Evolutionary conservation across 2,329 filamentous ascomycete species (phyloP).

Genomic region (Sclerotinia glacialis): DNA sequence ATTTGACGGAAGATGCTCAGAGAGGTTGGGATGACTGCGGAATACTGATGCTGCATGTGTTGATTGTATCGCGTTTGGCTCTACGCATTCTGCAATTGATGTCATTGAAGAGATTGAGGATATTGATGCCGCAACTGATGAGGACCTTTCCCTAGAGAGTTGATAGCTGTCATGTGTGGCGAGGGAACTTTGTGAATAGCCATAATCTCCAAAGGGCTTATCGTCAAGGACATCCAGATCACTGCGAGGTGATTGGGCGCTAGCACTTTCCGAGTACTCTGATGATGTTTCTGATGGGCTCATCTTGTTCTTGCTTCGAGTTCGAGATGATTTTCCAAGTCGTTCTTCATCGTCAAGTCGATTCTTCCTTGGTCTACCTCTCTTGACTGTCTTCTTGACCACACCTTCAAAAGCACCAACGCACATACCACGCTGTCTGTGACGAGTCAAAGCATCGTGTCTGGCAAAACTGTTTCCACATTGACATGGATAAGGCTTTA

Average conservation of each 20-base stretch:
- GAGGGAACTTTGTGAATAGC: conserved; percentile 39
- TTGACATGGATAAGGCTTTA: conserved; percentile 92
- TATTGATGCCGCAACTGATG: conserved; percentile 22
- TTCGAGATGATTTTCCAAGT: conserved; percentile 55
- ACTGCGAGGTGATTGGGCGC: conserved; percentile 52
- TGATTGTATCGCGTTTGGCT: conserved; percentile 36
- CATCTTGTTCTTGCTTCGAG: conserved; percentile 52
- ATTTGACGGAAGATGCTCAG: conserved; percentile 38
- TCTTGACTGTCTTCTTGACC: conserved; percentile 64
- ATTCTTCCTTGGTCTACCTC: conserved; percentile 62
- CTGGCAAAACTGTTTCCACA: conserved; percentile 94
- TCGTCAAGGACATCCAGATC: conserved; percentile 45
- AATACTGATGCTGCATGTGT: conserved; percentile 33
- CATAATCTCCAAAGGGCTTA: conserved; percentile 40
- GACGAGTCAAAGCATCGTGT: conserved; percentile 90
- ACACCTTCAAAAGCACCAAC: conserved; percentile 87
- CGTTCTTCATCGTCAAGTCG: conserved; percentile 52
- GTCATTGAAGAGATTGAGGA: conserved; percentile 16
- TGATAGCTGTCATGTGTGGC: conserved; percentile 43
- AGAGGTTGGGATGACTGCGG: conserved; percentile 31
- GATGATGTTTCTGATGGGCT: conserved; percentile 49
- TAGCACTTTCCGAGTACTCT: conserved; percentile 55
- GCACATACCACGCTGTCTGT: conserved; percentile 94
- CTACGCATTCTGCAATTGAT: conserved; percentile 33
- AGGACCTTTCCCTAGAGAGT: conserved; percentile 35